Conservation (phyloP, 2,329 filamentous ascomycete genomes). For the Emmonsiellopsis sp. region DNA sequence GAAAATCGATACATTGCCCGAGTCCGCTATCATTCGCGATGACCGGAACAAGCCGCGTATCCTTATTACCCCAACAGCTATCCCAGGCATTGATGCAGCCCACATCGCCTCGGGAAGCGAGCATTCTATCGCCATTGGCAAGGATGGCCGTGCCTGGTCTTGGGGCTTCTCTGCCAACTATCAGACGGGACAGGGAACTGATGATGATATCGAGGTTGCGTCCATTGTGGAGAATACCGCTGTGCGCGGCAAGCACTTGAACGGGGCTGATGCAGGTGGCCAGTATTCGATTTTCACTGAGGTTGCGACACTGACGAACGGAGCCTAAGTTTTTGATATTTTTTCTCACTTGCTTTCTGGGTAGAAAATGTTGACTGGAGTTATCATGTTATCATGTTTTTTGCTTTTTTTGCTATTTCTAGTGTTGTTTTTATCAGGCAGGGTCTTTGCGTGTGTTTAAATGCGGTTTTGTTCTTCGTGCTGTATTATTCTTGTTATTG, state of each 20-base stretch:
- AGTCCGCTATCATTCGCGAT: conserved; percentile 56
- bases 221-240: conserved; percentile 80
- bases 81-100: conserved; percentile 52
- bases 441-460: no score
- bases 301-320: conserved; percentile 12
- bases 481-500: no score
- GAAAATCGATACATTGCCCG: conserved; percentile 45
- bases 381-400: no score
- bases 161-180: conserved; percentile 79
- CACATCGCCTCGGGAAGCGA: conserved; percentile 59
- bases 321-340: not conserved
- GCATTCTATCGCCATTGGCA: conserved; percentile 62
- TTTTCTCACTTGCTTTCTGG: not conserved
- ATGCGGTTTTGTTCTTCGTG: no score
- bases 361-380: no score
- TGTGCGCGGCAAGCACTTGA: conserved; percentile 63
- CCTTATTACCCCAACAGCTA: conserved; percentile 54
- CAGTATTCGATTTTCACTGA: conserved; percentile 51
- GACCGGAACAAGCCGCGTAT: conserved; percentile 60
- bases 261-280: conserved; percentile 76
- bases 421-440: no score
- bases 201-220: conserved; percentile 70
- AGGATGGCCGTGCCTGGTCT: conserved; percentile 60
- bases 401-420: no score
- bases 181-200: conserved; percentile 67